Conservation (phyloP, 768 basidiomycete genomes). For the Amanita pallidorosea region DNA sequence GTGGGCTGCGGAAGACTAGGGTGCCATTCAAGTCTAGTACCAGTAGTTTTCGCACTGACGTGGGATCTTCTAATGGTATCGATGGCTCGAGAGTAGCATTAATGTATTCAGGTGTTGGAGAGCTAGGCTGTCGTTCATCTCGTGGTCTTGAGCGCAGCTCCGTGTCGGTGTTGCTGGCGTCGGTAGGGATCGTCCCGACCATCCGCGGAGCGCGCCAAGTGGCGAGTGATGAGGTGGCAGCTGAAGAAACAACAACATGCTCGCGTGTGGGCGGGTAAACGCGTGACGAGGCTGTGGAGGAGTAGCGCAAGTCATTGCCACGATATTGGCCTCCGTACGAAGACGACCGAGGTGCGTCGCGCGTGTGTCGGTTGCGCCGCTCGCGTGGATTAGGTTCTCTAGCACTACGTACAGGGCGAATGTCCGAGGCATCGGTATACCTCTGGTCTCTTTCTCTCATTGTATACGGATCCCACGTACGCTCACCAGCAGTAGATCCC, state of each 20-base stretch:
- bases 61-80: slow-evolving; percentile 13
- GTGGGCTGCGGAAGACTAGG: slow-evolving; percentile 49
- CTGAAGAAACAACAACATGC: neutral
- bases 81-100: slow-evolving; percentile 19
- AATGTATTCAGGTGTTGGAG: slow-evolving; percentile 18
- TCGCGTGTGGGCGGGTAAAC: neutral
- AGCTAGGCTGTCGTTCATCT: neutral
- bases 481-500: neutral
- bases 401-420: neutral
- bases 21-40: slow-evolving; percentile 73
- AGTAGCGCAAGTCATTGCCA: neutral
- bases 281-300: neutral
- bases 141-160: neutral
- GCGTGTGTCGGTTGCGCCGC: neutral
- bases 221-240: neutral
- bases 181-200: neutral
- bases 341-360: neutral
- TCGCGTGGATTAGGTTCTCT: neutral
- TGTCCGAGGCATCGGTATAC: neutral
- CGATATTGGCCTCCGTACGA: neutral
- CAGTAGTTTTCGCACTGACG: slow-evolving; percentile 45
- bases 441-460: neutral
- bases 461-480: neutral
- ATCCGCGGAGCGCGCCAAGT: neutral
- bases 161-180: neutral